Percentiles rank a stretch among this genome's conserved stretches.
These are phyloP conservation scores for Kernera saxatilis DNA, from an alignment of 345 rosid species.

Conservation along the genomic window DNA sequence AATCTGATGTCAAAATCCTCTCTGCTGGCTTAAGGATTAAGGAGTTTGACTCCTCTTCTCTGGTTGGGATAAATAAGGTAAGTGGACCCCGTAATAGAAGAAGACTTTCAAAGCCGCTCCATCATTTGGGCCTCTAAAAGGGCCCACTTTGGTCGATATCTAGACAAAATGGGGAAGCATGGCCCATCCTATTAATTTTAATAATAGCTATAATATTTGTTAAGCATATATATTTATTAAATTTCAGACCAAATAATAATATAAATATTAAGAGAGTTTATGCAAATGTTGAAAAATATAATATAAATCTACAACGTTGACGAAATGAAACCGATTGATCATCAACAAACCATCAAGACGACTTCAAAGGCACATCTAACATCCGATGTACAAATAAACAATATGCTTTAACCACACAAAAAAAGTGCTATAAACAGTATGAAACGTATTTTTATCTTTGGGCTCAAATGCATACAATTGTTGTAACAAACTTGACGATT, in stretches of 20 bases:
- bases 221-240: background rate
- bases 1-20: background rate
- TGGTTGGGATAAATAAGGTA: background rate
- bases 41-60: background rate
- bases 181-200: background rate
- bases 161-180: background rate
- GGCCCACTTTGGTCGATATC: background rate
- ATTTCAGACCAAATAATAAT: too few relatives aligned
- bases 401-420: too few relatives aligned
- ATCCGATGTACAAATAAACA: too few relatives aligned
- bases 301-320: too few relatives aligned
- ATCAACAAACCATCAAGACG: too few relatives aligned
- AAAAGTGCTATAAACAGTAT: too few relatives aligned
- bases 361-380: background rate
- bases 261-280: background rate
- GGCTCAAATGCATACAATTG: too few relatives aligned
- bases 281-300: too few relatives aligned
- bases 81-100: background rate
- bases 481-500: too few relatives aligned
- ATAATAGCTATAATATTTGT: background rate
- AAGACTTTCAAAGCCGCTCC: background rate
- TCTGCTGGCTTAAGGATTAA: background rate
- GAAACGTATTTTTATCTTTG: too few relatives aligned
- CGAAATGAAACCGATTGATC: too few relatives aligned
- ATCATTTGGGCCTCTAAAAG: background rate